A percentile compares a stretch with the other conserved stretches of the same genome.
These are phyloP conservation scores for Curvularia spicifera DNA, from an alignment of 2,329 filamentous ascomycete genomes.

Conservation along the genomic window DNA sequence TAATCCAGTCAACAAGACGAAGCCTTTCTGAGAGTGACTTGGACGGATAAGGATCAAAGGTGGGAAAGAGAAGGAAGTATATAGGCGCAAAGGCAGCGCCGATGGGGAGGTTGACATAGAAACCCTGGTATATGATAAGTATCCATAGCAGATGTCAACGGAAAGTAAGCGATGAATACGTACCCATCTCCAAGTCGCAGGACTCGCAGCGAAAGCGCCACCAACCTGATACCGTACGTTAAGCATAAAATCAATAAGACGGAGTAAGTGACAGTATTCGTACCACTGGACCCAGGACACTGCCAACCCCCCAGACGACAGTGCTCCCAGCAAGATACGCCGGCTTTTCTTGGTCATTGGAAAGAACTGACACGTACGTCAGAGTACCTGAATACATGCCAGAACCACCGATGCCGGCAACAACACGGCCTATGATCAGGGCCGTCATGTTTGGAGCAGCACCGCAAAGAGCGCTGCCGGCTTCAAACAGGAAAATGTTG, in stretches of 20 bases:
- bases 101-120: slow-evolving; percentile 6
- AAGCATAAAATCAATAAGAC: neutral
- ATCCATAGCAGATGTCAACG: neutral
- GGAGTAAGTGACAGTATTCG: neutral
- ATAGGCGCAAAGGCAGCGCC: neutral
- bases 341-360: slow-evolving; percentile 32
- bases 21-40: slow-evolving; percentile 19
- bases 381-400: slow-evolving; percentile 51
- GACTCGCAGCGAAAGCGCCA: slow-evolving; percentile 34
- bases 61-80: slow-evolving; percentile 1
- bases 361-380: slow-evolving; percentile 10
- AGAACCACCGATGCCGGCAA: slow-evolving; percentile 54
- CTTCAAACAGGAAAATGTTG: slow-evolving; percentile 31
- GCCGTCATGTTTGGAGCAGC: slow-evolving; percentile 40
- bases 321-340: slow-evolving; percentile 42
- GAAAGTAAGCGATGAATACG: neutral
- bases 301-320: slow-evolving; percentile 54
- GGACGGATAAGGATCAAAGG: neutral
- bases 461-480: slow-evolving; percentile 45
- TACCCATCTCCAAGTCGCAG: slow-evolving; percentile 42
- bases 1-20: slow-evolving; percentile 58
- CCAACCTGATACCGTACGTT: slow-evolving; percentile 23
- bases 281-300: slow-evolving; percentile 38
- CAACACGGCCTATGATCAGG: slow-evolving; percentile 52
- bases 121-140: neutral